Conservation (phyloP, 1,284 basidiomycete species). For the Fomitopsis betulina region DNA sequence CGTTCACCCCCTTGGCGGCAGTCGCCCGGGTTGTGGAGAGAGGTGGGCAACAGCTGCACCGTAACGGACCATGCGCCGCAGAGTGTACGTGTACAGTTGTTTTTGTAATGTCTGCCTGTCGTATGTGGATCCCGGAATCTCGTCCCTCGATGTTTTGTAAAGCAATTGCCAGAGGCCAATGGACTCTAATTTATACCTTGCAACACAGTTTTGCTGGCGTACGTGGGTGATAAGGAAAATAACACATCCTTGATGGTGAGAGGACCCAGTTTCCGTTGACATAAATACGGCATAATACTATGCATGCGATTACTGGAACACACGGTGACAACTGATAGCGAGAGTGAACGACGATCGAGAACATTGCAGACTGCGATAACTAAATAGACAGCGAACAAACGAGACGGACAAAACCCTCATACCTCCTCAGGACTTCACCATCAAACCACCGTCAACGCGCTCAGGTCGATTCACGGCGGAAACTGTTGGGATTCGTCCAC, state of each 20-base stretch:
- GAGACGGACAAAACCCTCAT: not conserved
- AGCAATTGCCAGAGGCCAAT: not conserved
- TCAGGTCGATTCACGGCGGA: conserved; percentile 20
- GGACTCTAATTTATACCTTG: not conserved
- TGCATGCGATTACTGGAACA: not conserved
- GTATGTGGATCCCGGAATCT: conserved; percentile 1
- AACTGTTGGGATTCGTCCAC: not conserved
- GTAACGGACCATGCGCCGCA: not conserved
- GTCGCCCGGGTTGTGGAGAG: not conserved
- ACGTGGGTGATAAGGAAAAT: not conserved
- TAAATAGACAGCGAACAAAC: not conserved
- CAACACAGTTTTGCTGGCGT: not conserved
- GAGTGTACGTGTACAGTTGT: conserved; percentile 5
- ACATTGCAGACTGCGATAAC: not conserved
- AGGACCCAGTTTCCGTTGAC: not conserved
- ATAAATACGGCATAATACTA: not conserved
- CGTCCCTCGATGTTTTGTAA: not conserved
- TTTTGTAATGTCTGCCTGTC: conserved; percentile 5
- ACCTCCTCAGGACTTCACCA: conserved; percentile 23
- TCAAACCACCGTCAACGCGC: conserved; percentile 27
- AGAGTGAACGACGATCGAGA: not conserved
- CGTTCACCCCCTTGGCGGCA: not conserved
- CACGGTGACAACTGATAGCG: not conserved
- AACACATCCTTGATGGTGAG: too few species aligned
- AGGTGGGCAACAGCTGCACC: not conserved